Base-by-base conservation (phyloP, 768 basidiomycete species). In the Lyophyllum shimeji region DNA sequence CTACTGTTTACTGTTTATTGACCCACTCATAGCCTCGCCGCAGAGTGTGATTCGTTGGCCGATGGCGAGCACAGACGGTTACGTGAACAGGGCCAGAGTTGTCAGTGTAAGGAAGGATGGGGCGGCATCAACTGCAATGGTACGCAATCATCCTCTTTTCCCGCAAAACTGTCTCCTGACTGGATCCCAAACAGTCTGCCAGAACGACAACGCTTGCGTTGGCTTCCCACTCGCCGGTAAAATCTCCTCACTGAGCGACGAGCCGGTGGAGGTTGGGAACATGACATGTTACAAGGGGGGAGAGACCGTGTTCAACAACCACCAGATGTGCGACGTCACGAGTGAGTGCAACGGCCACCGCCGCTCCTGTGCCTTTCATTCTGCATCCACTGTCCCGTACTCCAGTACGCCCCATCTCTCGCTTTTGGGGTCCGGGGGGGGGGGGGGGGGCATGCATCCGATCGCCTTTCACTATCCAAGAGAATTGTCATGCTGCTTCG, bases 301-400 rank as follows among this genome's bases (percentile, higher is more conserved):
- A 21, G 82, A 90, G 68, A 95, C 93, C 0, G 90, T 99, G n/a
- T 90, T 92, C 70, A 88, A 84, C 69, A 95, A 97, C 61, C 93
- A 95, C 71, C 96, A 99, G 70, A 93, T 97, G 86, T 99, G 97
- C 73, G 85, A 98, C 68, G 95, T 99, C 31, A 99, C 97, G 11
- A 98, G 95, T 96, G 66, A 63, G 92, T 78, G 7, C 24, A 40
- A n/a, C 42, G 8, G n/a, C 21, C 39, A 15, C 29, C 29, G 9
- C 29, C 29, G 5, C 29, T 9, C 29, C 5, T 9, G 9, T 29
- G 29, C 9, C 29, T 29, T 29, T 29, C 29, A 5, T 29, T 29
- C 9, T 29, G 29, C 5, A 29, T 29, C 29, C 29, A 29, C 9
- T 29, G 29, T 4, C 29, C 29, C 29, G 9, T 9, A 29, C 29